Conservation (phyloP, 2,329 filamentous ascomycete genomes). For the Ophiostoma montium region DNA sequence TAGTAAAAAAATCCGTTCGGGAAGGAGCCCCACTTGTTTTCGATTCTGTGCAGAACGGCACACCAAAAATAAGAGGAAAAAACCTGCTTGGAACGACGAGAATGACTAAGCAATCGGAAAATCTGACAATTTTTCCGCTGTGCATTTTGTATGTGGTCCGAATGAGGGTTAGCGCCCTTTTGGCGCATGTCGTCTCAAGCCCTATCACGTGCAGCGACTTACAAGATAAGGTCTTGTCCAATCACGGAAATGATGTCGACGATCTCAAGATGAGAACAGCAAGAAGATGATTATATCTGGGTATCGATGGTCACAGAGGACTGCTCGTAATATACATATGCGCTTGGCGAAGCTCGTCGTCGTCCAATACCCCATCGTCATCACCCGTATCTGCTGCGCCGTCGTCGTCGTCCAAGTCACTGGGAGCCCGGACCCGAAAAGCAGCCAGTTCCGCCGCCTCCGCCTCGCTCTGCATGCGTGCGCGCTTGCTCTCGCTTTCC, state of each 20-base stretch:
- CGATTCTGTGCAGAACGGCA: constrained; percentile 10
- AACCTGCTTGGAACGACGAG: constrained; percentile 1
- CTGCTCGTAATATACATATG: constrained; percentile 5
- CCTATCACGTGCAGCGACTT: constrained; percentile 13
- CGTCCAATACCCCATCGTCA: background rate
- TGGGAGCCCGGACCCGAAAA: too few relatives aligned
- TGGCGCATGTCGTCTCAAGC: constrained; percentile 1
- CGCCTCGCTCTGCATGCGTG: background rate
- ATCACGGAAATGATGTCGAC: too few relatives aligned
- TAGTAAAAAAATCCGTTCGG: constrained; percentile 5
- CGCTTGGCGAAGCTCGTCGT: background rate
- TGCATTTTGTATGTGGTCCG: too few relatives aligned
- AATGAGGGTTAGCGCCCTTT: background rate
- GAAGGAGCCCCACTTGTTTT: background rate
- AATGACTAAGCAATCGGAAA: constrained; percentile 1
- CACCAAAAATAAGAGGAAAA: constrained; percentile 14
- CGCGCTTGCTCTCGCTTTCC: background rate
- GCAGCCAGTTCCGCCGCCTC: too few relatives aligned
- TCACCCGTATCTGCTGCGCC: background rate
- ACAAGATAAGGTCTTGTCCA: background rate
- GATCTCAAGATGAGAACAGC: background rate
- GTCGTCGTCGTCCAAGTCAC: background rate
- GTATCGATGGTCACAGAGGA: background rate
- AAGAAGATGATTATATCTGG: background rate
- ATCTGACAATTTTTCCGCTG: background rate